These are phyloP conservation scores for Apiosordaria backusii DNA, from an alignment of 495 filamentous ascomycete species.

Conservation along the genomic window DNA sequence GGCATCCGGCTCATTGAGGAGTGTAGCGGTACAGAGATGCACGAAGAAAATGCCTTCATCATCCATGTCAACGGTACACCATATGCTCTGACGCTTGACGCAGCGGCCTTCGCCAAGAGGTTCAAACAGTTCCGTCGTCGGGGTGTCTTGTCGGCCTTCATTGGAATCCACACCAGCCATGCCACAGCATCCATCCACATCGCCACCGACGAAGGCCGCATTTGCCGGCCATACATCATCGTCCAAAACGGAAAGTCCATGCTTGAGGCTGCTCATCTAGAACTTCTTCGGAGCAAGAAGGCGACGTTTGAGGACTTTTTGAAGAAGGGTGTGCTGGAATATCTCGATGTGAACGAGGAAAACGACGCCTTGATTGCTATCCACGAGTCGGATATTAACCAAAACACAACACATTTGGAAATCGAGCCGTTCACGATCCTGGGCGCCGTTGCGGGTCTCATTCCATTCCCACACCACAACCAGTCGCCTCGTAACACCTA, in stretches of 20 bases:
- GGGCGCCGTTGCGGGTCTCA: conserved; percentile 93
- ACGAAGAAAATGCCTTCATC: conserved; percentile 75
- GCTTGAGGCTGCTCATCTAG: conserved; percentile 70
- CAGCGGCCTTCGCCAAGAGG: conserved; percentile 74
- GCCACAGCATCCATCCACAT: conserved; percentile 91
- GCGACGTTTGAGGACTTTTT: conserved; percentile 93
- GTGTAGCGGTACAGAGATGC: conserved; percentile 75
- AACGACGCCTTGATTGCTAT: conserved; percentile 92
- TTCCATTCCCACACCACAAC: conserved; percentile 98
- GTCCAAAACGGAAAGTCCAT: conserved; percentile 80
- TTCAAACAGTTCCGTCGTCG: conserved; percentile 82
- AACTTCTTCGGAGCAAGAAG: conserved; percentile 71
- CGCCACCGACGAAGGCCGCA: conserved; percentile 92
- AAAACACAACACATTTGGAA: conserved; percentile 85
- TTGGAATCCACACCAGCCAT: conserved; percentile 91
- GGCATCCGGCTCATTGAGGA: conserved; percentile 54
- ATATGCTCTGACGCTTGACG: conserved; percentile 73
- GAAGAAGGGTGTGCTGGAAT: conserved; percentile 83
- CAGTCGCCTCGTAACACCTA: conserved; percentile 99
- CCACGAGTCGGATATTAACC: conserved; percentile 75
- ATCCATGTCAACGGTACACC: conserved; percentile 96
- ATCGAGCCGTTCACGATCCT: conserved; percentile 98
- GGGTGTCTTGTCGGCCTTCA: conserved; percentile 87
- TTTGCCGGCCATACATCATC: conserved; percentile 91
- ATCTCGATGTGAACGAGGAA: conserved; percentile 97